A percentile compares a stretch with the other conserved stretches of the same genome.
These are phyloP conservation scores for Dothidotthia symphoricarpi DNA, from an alignment of 2,329 filamentous ascomycete genomes.

Conservation along the genomic window DNA sequence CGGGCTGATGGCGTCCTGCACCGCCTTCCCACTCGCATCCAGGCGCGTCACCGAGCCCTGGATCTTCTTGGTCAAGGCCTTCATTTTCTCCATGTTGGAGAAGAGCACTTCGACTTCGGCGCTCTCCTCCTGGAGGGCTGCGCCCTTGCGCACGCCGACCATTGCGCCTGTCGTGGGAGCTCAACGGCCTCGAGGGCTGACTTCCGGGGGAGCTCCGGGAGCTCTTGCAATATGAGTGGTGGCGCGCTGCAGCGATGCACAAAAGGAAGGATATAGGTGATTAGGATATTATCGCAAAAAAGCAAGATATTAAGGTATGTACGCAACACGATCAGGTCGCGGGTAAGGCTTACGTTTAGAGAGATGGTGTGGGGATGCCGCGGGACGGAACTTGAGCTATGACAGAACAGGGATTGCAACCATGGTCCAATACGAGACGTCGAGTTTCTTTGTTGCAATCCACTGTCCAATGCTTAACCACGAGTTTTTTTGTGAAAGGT, in stretches of 20 bases:
- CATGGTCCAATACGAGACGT: not conserved
- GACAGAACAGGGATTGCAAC: constrained; percentile 19
- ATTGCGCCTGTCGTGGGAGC: constrained; percentile 35
- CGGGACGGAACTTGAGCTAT: constrained; percentile 20
- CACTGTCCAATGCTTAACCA: not conserved
- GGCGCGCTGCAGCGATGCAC: no score
- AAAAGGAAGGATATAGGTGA: no score
- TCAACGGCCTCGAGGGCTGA: no score
- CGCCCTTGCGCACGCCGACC: constrained; percentile 55
- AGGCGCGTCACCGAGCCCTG: constrained; percentile 80
- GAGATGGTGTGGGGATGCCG: constrained; percentile 23
- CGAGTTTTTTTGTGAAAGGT: no score
- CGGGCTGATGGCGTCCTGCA: constrained; percentile 87
- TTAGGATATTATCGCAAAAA: not conserved
- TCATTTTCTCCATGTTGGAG: constrained; percentile 82
- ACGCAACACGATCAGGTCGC: not conserved
- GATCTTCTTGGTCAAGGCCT: constrained; percentile 91
- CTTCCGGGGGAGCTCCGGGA: no score
- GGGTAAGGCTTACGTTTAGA: constrained; percentile 7
- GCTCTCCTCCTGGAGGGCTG: constrained; percentile 62
- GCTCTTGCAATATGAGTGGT: no score
- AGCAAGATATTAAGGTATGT: not conserved
- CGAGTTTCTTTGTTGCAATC: not conserved
- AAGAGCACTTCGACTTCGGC: constrained; percentile 66
- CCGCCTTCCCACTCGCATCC: constrained; percentile 83